Evolutionary conservation across 106 monocot genomes (phyloP), one percentile per base, ranked within the genome.

Genomic region (Chionographis japonica): DNA sequence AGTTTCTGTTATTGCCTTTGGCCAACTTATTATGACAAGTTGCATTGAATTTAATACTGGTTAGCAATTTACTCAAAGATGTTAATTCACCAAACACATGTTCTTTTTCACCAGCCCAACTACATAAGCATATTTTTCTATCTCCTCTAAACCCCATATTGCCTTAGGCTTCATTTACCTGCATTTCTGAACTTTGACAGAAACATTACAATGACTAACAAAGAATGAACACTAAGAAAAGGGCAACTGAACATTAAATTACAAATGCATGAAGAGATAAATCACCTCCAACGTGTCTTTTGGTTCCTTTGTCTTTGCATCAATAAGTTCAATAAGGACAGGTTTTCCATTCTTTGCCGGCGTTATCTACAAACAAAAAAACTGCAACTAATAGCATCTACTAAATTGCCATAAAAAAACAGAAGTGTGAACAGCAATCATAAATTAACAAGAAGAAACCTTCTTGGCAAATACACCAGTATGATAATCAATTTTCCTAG

Each of bases 281-380:
- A 38, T 66, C 37, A 86, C 92, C 88, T 92, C 88, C 43, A 92
- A 52, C 35, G 79, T 85, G 60, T 88, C 92, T 74, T 75, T 88
- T 18, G 71, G 87, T 77, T 89, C 97, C 75, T 92, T 98, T 50
- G 97, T 83, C 55, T 98, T 98, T 36, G 97, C 89, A 81, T 98
- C 97, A 62, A 98, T 98, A 35, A 98, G 92, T 74, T 92, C 92
- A 52, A 98, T 98, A 4, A 60, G 85, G 19, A 98, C 97, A 76
- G 97, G 97, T 61, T 90, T 98, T 42, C 97, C 97, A 87, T 98
- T 87, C 89, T 85, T 92, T 41, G 97, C 97, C 52, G 97, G 92
- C 51, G 97, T 98, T 42, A 98, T 98, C 97, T 98, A 83, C 66
- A 72, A 68, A 72, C 19, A 75, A 11, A 74, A 62, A 4, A 16